Conservation (phyloP, 116 monocot genomes). For the Trichopus zeylanicus region DNA sequence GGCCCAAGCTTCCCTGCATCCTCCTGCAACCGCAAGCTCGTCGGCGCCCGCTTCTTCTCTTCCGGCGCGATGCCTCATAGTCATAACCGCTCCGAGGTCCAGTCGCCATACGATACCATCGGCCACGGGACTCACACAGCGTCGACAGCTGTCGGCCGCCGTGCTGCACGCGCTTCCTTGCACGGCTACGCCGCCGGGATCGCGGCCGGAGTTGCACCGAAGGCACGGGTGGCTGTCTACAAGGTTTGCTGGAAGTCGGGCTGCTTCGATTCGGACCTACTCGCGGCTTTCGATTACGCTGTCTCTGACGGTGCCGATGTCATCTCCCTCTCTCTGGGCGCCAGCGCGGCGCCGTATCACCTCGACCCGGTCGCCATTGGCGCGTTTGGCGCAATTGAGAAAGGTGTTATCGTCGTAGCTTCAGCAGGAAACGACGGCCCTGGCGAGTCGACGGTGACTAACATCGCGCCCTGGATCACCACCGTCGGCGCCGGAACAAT, state of each 20-base stretch:
- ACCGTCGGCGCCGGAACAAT: conserved; percentile 67
- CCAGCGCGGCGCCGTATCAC: conserved; percentile 12
- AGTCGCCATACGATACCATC: conserved; percentile 27
- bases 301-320: conserved; percentile 41
- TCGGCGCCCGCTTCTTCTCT: conserved; percentile 29
- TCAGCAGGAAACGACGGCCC: conserved; percentile 68
- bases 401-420: conserved; percentile 28
- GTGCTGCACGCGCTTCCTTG: conserved; percentile 9
- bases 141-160: conserved; percentile 29
- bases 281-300: conserved; percentile 37
- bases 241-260: conserved; percentile 45
- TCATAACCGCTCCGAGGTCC: conserved; percentile 7
- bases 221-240: conserved; percentile 38
- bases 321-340: conserved; percentile 41
- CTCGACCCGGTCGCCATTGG: conserved; percentile 38
- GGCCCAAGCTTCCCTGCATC: conserved; percentile 10
- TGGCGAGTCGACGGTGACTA: conserved; percentile 18
- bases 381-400: conserved; percentile 20
- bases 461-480: conserved; percentile 59
- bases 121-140: conserved; percentile 60
- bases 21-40: conserved; percentile 23
- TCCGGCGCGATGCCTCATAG: background rate
- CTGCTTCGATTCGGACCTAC: conserved; percentile 46
- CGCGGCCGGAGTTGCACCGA: conserved; percentile 37
- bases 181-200: conserved; percentile 19